Evolutionary conservation across 768 basidiomycete genomes (phyloP), one percentile per base, ranked within the genome.

Genomic region (Tricholoma sp.): DNA sequence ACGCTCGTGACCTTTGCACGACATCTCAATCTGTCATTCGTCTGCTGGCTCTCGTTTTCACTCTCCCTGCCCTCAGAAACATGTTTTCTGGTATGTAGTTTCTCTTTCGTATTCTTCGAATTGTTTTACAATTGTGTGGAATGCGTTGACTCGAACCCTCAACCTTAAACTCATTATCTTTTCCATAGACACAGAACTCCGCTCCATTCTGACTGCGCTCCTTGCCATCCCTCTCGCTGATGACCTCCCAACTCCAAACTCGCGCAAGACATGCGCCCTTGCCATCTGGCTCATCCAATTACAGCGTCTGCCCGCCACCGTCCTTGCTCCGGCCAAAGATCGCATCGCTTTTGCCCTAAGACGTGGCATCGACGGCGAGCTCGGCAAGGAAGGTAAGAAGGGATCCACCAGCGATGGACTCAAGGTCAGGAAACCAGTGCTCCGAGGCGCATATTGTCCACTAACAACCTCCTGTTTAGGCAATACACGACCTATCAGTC

Each of bases 351-450:
- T 82, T 57, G 88, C 88, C 2, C 66, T 93, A 18, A 79, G 83
- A 52, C 84, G 91, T 45, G 91, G 86, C 22, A 80, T 94, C 57
- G 87, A 89, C 55, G 91, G 91, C 6, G 87, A 92, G 60, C 80
- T 93, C 12, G 91, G 91, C 5, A 90, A 89, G 67, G 91, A 94
- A 68, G 91, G 91, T 9, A 93, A 93, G 75, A 92, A 91, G 64
- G 91, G 91, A 0, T 83, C 91, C 4, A 80, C 78, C 1, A 86
- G 80, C 32, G 91, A 94, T 68, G 89, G 88, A 19, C 76, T 91
- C 47, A 89, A 85, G 80, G 91, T 86, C 66, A 62, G 71, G 67
- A 55, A 52, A 14, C 24, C 39, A 27, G 24, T 27, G 6, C 22
- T 59, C 54, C 59, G 50, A 56, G 41, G 24, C 24, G 45, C 55